Conservation (phyloP, 441 rosid genomes). For the Corymbia calophylla region DNA sequence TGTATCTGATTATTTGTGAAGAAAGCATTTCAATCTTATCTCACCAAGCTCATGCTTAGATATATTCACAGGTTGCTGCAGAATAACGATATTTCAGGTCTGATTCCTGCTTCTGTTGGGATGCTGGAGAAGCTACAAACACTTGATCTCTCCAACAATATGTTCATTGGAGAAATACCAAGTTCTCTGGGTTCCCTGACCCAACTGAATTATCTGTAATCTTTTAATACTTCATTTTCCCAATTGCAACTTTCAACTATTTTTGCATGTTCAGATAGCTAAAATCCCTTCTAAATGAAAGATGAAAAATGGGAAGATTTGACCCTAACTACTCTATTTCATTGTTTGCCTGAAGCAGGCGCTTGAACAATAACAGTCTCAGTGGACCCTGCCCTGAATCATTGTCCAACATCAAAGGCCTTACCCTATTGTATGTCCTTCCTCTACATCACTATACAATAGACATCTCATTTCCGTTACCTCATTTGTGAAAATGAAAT, state of each 20-base stretch:
- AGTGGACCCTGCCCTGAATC: constrained; percentile 65
- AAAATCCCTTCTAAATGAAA: not conserved
- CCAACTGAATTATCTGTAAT: constrained; percentile 79
- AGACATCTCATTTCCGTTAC: not conserved
- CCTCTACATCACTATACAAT: not conserved
- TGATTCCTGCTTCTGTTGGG: constrained; percentile 68
- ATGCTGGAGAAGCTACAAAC: constrained; percentile 72
- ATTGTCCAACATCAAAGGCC: constrained; percentile 67
- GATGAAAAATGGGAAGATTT: not conserved
- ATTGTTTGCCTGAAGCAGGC: constrained; percentile 28
- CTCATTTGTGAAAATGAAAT: not conserved
- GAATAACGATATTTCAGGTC: constrained; percentile 78
- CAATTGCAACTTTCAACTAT: not conserved
- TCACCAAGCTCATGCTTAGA: not conserved
- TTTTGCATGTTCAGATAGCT: not conserved
- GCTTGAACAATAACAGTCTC: constrained; percentile 90
- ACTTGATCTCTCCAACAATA: constrained; percentile 86
- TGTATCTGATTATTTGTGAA: not conserved
- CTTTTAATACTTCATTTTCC: not conserved
- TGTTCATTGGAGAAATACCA: constrained; percentile 63
- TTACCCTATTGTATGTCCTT: constrained; percentile 65
- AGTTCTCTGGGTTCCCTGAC: constrained; percentile 61
- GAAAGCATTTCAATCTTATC: not conserved
- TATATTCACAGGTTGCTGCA: constrained; percentile 59
- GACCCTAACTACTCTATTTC: not conserved